A percentile compares a stretch with the other conserved stretches of the same genome.
Conservation (phyloP, 345 rosid species). For the Luvunga scandens region DNA sequence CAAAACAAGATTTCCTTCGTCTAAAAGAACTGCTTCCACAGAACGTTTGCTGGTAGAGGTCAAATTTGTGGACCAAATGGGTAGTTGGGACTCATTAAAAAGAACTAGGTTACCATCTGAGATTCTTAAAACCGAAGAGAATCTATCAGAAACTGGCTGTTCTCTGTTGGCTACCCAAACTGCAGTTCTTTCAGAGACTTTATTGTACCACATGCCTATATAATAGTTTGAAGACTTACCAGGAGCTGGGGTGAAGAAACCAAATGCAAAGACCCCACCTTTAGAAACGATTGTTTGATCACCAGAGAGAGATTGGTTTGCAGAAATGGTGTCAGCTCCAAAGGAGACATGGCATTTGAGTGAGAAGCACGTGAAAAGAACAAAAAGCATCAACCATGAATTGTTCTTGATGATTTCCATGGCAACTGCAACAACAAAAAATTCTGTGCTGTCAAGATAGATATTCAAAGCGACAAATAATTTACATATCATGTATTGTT, state of each 20-base stretch:
- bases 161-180: constrained; percentile 88
- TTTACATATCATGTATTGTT: not conserved
- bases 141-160: constrained; percentile 41
- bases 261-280: constrained; percentile 43
- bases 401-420: constrained; percentile 13
- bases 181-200: constrained; percentile 25
- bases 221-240: constrained; percentile 56
- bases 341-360: constrained; percentile 26
- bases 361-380: constrained; percentile 29
- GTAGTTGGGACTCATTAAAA: constrained; percentile 41
- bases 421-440: not conserved
- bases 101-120: constrained; percentile 68
- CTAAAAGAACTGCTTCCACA: constrained; percentile 30
- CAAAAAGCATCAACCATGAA: constrained; percentile 19
- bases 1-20: constrained; percentile 46
- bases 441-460: not conserved
- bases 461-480: not conserved
- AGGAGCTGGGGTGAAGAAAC: constrained; percentile 52
- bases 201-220: constrained; percentile 65
- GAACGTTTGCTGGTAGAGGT: constrained; percentile 21
- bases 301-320: constrained; percentile 52
- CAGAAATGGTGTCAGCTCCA: constrained; percentile 55
- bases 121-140: constrained; percentile 46
- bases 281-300: constrained; percentile 51
- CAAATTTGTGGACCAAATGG: constrained; percentile 66